Percentiles rank a stretch among this genome's conserved stretches.
Conservation (phyloP, 1,139 yeast genomes). For the Zygosaccharomyces pseudobailii region DNA sequence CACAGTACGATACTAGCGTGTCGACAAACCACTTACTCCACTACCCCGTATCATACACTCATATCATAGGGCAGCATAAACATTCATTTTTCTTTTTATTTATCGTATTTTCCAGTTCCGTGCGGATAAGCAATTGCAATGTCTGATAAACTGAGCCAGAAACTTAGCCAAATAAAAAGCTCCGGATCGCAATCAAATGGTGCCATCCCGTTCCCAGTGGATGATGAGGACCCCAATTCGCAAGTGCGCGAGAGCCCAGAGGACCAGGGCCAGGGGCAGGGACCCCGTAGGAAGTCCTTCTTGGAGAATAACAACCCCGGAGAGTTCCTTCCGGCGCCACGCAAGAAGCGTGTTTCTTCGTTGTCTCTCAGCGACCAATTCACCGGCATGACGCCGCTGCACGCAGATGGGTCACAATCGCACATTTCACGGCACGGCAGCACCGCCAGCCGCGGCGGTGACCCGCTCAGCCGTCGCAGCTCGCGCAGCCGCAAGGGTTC, state of each 20-base stretch:
- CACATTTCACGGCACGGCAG: conserved; percentile 13
- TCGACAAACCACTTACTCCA: too few species aligned
- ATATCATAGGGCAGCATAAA: too few species aligned
- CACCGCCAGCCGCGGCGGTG: conserved; percentile 1
- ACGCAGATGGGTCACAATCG: conserved; percentile 18
- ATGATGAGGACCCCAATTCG: conserved; percentile 10
- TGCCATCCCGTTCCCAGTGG: conserved; percentile 3
- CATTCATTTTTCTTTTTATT: neutral
- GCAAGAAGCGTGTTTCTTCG: conserved; percentile 66
- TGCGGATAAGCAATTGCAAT: neutral
- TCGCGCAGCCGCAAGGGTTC: conserved; percentile 12
- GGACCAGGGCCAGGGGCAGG: neutral
- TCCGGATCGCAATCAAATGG: neutral
- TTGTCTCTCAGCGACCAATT: conserved; percentile 64
- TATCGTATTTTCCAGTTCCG: neutral
- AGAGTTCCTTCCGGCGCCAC: conserved; percentile 52
- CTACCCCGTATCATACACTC: too few species aligned
- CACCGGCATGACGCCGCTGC: conserved; percentile 38
- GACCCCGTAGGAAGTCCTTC: conserved; percentile 40
- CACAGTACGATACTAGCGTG: too few species aligned
- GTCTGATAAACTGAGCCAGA: neutral
- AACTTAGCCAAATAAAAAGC: neutral
- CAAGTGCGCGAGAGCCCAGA: conserved; percentile 6
- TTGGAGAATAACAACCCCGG: conserved; percentile 71
- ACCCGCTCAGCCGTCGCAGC: conserved; percentile 3